A percentile compares a stretch with the other conserved stretches of the same genome.
phyloP scores from a whole-genome alignment of 352 stramenopile genomes.

The Ophiocytium majus region DNA sequence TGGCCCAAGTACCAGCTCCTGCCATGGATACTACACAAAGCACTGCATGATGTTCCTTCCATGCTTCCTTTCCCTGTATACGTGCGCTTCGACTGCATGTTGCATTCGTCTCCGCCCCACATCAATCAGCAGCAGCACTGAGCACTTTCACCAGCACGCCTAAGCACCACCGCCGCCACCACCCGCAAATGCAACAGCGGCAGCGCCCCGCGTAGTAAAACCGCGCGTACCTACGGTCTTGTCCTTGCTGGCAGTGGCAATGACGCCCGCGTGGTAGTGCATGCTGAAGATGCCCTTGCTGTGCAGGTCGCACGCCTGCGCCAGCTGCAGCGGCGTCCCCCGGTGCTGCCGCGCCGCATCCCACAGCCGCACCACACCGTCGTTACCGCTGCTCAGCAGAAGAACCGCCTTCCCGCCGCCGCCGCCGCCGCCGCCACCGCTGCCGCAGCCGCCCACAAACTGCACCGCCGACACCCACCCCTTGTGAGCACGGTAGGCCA shows the following conservation, averaged over 20 bases:
- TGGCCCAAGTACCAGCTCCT: too few species aligned
- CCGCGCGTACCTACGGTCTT: slow-evolving; percentile 28
- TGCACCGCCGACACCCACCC: slow-evolving; percentile 40
- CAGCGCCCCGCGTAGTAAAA: too few species aligned
- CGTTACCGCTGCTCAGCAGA: slow-evolving; percentile 36
- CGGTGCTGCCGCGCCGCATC: slow-evolving; percentile 2
- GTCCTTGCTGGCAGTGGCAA: slow-evolving; percentile 39
- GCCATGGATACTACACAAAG: too few species aligned
- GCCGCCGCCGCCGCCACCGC: not conserved
- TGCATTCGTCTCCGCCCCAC: too few species aligned
- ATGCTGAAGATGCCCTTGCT: slow-evolving; percentile 48
- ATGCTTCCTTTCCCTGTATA: too few species aligned
- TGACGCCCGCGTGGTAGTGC: slow-evolving; percentile 23
- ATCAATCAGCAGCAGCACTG: not conserved
- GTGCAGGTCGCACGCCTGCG: slow-evolving; percentile 29
- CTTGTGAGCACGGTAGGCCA: slow-evolving; percentile 41
- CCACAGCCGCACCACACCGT: slow-evolving; percentile 47
- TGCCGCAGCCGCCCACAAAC: slow-evolving; percentile 21
- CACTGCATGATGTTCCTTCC: too few species aligned
- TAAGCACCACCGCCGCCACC: too few species aligned
- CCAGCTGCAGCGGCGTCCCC: slow-evolving; percentile 19
- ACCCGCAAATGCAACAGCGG: not conserved
- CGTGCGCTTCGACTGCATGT: too few species aligned
- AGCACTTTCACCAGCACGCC: not conserved
- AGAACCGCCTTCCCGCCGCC: not conserved